Percentiles rank a stretch among this genome's conserved stretches.
These are phyloP conservation scores for Phaffomyces thermotolerans DNA, from an alignment of 805 yeast species.

Conservation along the genomic window DNA sequence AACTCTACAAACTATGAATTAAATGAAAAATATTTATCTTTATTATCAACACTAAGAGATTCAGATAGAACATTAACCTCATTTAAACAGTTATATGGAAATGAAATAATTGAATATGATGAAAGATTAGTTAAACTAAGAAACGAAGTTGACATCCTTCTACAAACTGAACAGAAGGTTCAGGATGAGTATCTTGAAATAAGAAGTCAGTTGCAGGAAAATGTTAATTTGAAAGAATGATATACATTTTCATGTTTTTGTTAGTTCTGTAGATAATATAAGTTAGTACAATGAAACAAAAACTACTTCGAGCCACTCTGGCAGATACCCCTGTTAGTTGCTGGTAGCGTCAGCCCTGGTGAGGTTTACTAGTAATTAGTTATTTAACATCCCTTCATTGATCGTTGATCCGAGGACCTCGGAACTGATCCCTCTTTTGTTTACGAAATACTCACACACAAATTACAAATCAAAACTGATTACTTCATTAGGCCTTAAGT, in stretches of 20 bases:
- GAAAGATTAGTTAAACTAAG: constrained; percentile 13
- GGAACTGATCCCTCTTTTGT: neutral
- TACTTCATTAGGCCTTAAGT: neutral
- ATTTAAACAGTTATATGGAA: constrained; percentile 14
- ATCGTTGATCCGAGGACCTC: no score
- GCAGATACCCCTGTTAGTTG: no score
- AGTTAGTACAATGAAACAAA: no score
- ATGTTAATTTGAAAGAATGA: no score
- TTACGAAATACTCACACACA: neutral
- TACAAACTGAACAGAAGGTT: constrained; percentile 17
- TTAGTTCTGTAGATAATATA: no score
- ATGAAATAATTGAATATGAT: constrained; percentile 10
- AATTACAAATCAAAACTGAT: neutral
- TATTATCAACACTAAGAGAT: constrained; percentile 14
- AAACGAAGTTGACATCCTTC: constrained; percentile 19
- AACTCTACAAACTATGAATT: constrained; percentile 9
- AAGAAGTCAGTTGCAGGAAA: neutral
- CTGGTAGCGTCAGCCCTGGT: no score
- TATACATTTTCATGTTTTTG: no score
- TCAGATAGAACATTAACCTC: constrained; percentile 18
- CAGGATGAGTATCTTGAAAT: constrained; percentile 17
- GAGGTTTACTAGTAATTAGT: no score
- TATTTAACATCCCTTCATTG: no score
- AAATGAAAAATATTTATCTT: constrained; percentile 6
- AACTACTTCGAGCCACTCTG: no score